Evolutionary conservation across 768 basidiomycete genomes (phyloP).

Genomic region (Psilocybe cyanescens): DNA sequence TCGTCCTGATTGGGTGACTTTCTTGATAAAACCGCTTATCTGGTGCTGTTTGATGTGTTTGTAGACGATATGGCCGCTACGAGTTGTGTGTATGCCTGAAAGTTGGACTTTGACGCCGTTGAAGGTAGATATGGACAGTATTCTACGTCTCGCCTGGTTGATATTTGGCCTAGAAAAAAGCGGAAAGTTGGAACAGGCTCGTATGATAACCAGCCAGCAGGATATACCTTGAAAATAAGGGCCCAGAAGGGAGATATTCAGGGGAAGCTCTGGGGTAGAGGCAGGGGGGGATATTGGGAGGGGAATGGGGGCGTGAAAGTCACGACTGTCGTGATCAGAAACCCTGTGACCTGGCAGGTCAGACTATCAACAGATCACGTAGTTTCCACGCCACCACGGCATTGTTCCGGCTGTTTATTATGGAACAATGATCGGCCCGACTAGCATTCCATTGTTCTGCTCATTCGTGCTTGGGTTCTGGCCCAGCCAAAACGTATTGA

Average conservation of each 20-base stretch:
- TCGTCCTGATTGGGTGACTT: not conserved
- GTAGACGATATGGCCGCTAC: not conserved
- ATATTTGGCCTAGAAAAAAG: slow-evolving; percentile 22
- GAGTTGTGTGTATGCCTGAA: not conserved
- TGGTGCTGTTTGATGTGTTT: not conserved
- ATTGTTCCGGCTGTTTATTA: not conserved
- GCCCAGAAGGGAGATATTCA: slow-evolving; percentile 5
- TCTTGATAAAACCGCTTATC: not conserved
- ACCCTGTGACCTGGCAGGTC: slow-evolving; percentile 42
- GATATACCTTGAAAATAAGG: not conserved
- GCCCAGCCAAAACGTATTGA: not conserved
- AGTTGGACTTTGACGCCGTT: slow-evolving; percentile 9
- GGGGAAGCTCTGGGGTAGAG: slow-evolving; percentile 7
- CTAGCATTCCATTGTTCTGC: not conserved
- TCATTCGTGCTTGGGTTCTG: not conserved
- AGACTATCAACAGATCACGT: slow-evolving; percentile 32
- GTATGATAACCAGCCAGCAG: not conserved
- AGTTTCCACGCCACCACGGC: slow-evolving; percentile 34
- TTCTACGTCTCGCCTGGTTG: slow-evolving; percentile 4
- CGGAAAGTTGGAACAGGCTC: slow-evolving; percentile 19
- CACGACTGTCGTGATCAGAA: slow-evolving; percentile 45
- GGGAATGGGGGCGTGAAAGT: slow-evolving; percentile 42
- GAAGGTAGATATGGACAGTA: slow-evolving; percentile 13
- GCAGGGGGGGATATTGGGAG: slow-evolving; percentile 28
- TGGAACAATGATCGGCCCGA: not conserved